Conservation (phyloP, 2,329 filamentous ascomycete genomes). For the Colletotrichum costaricense region DNA sequence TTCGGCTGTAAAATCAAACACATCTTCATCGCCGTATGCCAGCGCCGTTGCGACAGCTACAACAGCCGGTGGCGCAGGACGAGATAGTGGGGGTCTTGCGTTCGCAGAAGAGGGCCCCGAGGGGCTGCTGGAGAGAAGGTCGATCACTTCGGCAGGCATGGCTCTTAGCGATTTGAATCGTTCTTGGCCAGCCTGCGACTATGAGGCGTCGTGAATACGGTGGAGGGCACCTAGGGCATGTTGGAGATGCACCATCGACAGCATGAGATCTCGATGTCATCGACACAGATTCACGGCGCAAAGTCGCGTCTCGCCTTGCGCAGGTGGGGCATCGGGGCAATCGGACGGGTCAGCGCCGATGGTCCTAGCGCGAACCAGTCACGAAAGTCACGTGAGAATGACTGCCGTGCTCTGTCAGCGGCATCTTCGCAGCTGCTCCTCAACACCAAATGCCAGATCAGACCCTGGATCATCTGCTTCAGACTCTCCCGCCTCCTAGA, state of each 20-base stretch:
- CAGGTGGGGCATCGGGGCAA: neutral
- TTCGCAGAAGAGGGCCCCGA: constrained; percentile 6
- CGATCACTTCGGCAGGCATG: constrained; percentile 50
- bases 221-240: neutral
- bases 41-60: neutral
- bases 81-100: constrained; percentile 10
- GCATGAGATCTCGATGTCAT: neutral
- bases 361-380: constrained; percentile 19
- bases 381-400: constrained; percentile 5
- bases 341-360: neutral
- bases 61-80: neutral
- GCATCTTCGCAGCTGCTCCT: neutral
- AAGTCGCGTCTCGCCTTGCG: constrained; percentile 15
- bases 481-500: too few relatives aligned
- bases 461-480: too few relatives aligned
- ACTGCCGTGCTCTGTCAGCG: neutral
- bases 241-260: neutral
- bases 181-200: too few relatives aligned
- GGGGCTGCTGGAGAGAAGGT: constrained; percentile 48
- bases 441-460: neutral
- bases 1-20: constrained; percentile 37
- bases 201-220: neutral
- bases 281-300: neutral
- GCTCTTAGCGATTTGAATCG: neutral
- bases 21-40: constrained; percentile 23